A percentile compares a stretch with the other conserved stretches of the same genome.
These are phyloP conservation scores for Wallacemonas sp. DNA, from an alignment of 208 protist genomes.

Conservation along the genomic window DNA sequence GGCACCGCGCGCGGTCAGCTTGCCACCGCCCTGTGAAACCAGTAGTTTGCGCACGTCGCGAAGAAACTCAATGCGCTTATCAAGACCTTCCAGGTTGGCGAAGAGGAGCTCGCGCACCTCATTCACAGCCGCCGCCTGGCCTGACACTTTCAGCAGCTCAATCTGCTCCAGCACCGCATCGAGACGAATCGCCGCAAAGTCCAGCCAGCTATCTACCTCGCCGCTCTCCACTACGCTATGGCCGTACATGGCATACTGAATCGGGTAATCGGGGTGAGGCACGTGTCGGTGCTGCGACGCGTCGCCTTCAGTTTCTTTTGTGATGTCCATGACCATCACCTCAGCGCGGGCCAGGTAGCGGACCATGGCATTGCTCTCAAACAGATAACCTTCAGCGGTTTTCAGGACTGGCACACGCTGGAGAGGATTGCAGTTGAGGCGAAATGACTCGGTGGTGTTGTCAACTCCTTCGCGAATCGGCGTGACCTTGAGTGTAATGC, in stretches of 20 bases:
- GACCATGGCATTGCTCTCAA: conserved; percentile 78
- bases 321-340: conserved; percentile 30
- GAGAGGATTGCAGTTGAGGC: conserved; percentile 70
- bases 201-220: conserved; percentile 80
- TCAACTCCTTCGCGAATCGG: conserved; percentile 39
- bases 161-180: conserved; percentile 35
- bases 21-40: conserved; percentile 28
- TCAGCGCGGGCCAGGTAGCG: conserved; percentile 68
- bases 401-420: conserved; percentile 64
- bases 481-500: conserved; percentile 59
- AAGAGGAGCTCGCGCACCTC: conserved; percentile 27
- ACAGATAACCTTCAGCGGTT: conserved; percentile 79
- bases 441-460: conserved; percentile 61
- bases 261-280: conserved; percentile 55
- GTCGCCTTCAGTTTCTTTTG: conserved; percentile 11
- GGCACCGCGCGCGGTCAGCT: conserved; percentile 22
- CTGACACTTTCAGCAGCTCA: conserved; percentile 16
- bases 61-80: conserved; percentile 44
- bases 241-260: conserved; percentile 74
- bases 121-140: conserved; percentile 2
- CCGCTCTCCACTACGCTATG: conserved; percentile 55
- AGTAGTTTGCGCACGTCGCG: conserved; percentile 28
- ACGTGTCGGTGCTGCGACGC: conserved; percentile 37
- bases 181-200: conserved; percentile 58
- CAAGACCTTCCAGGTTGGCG: conserved; percentile 35